Base-by-base conservation (phyloP, 2,329 filamentous ascomycete genomes). In the Teratosphaeria epicoccoides region DNA sequence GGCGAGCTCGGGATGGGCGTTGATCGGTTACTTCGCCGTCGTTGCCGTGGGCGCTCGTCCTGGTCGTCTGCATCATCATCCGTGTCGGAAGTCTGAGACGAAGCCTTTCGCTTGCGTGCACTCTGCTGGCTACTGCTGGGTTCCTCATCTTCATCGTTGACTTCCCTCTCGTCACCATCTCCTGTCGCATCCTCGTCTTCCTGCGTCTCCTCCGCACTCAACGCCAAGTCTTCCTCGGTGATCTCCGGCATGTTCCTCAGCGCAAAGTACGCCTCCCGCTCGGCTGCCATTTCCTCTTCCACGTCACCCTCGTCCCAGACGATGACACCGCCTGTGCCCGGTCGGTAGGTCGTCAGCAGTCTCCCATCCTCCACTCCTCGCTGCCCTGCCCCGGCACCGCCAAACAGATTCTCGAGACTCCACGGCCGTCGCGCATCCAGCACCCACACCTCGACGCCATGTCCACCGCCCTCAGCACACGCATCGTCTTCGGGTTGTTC, bases 241-340 rank as follows among this genome's bases (percentile, higher is more conserved):
- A 95, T 72, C 46, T 94, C 87, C 1, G 90, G 91, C 89, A 98
- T 97, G 56, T 89, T 85, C 45, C 88, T 76, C 49, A 97, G 73
- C n/a, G 85, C 84, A 57, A 87, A 80, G 64, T 94, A 97, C 37
- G 93, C 90, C 53, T 88, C 83, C 59, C 82, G 79, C 69, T 97
- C 89, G 1, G 73, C 73, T 11, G 69, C 70, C 28, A 98, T 73
- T 28, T 90, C 87, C 59, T 91, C 86, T 59, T 91, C 86, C 48
- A 98, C 90, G 67, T 98, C 93, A 1, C 91, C 93, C 65, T 97
- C 93, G 64, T 97, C 93, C 67, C 93, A 95, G 2, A 96, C 89
- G 55, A 98, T 81, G 43, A 98, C 86, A 0, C 93, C 93, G 17
- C 91, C 91, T 63, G 79, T 85, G 25, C 88, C 86, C 4, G 87